Conservation (phyloP, 2,329 filamentous ascomycete species). For the Knufia fluminis region DNA sequence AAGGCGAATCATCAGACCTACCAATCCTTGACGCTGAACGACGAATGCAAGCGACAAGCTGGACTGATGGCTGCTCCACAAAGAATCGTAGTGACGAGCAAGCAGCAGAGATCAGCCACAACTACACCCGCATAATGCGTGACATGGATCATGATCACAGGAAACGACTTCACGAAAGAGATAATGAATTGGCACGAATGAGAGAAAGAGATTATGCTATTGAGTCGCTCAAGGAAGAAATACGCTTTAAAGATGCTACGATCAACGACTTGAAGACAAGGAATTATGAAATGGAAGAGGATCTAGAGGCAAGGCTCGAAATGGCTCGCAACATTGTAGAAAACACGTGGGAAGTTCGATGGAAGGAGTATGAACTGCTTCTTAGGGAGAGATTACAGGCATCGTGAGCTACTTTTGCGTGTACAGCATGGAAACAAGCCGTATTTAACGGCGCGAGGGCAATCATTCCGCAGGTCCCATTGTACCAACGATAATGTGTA, state of each 20-base stretch:
- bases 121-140: constrained; percentile 26
- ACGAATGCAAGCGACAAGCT: background rate
- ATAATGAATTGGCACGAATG: too few relatives aligned
- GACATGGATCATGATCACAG: constrained; percentile 26
- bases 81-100: background rate
- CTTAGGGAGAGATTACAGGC: constrained; percentile 21
- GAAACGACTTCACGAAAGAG: constrained; percentile 24
- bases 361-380: constrained; percentile 27
- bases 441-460: too few relatives aligned
- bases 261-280: constrained; percentile 25
- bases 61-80: background rate
- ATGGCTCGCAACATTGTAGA: constrained; percentile 28
- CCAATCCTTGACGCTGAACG: background rate
- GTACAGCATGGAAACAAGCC: too few relatives aligned
- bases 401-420: background rate
- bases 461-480: background rate
- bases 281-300: constrained; percentile 21
- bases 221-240: background rate
- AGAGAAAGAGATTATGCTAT: constrained; percentile 24
- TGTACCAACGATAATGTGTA: too few relatives aligned
- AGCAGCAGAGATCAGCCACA: constrained; percentile 14
- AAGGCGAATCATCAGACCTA: background rate
- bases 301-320: constrained; percentile 23
- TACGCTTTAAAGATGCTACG: constrained; percentile 1
- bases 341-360: constrained; percentile 28